Evolutionary conservation across 345 rosid genomes (phyloP).

Genomic region (Hevea brasiliensis): DNA sequence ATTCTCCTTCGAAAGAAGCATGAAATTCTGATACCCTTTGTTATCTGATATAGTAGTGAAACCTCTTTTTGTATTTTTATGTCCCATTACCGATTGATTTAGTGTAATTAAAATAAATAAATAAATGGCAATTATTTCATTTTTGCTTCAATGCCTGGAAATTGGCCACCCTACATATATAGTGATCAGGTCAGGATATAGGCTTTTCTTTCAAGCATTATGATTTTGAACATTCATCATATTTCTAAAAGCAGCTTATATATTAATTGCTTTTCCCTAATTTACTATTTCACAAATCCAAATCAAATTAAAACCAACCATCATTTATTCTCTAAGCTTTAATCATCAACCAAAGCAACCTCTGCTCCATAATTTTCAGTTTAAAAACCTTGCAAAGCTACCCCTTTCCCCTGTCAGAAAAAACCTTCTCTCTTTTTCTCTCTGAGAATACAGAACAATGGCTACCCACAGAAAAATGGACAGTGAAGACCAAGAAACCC

Average conservation of each 20-base stretch:
- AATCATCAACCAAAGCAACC: neutral
- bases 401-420: neutral
- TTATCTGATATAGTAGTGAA: too few relatives aligned
- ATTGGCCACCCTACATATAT: neutral
- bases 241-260: neutral
- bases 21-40: too few relatives aligned
- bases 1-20: too few relatives aligned
- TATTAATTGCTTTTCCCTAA: neutral
- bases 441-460: neutral
- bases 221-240: conserved; percentile 8
- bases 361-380: neutral
- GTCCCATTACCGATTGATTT: too few relatives aligned
- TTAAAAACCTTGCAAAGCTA: neutral
- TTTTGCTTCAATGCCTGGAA: neutral
- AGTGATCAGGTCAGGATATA: neutral
- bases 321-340: neutral
- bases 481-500: conserved; percentile 50
- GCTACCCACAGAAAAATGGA: conserved; percentile 25
- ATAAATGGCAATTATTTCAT: too few relatives aligned
- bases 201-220: conserved; percentile 13
- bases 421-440: conserved; percentile 10
- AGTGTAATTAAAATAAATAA: too few relatives aligned
- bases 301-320: too few relatives aligned
- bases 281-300: neutral
- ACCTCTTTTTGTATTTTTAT: too few relatives aligned